phyloP scores from a whole-genome alignment of 345 rosid genomes.

The Tarenaya hassleriana region DNA sequence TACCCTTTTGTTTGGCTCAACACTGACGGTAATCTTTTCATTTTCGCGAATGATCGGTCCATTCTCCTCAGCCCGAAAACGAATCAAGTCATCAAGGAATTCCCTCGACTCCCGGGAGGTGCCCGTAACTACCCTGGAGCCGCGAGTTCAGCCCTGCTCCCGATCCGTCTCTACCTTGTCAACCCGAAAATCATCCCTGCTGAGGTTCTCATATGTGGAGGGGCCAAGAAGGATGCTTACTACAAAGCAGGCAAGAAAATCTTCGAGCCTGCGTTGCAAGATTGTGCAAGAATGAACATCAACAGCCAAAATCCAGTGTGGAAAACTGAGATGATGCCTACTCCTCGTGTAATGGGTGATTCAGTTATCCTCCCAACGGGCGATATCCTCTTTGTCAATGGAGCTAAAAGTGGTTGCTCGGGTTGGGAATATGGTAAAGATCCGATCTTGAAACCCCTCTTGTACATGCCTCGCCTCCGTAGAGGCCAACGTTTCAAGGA shows the following conservation, averaged over 20 bases:
- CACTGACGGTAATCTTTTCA: too few relatives aligned
- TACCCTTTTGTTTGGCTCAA: not conserved
- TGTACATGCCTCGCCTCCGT: slow-evolving; percentile 26
- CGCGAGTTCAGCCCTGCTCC: not conserved
- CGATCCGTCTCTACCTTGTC: not conserved
- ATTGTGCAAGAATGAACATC: too few relatives aligned
- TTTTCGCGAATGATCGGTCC: too few relatives aligned
- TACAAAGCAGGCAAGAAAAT: too few relatives aligned
- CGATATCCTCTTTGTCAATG: slow-evolving; percentile 37
- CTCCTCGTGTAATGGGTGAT: slow-evolving; percentile 49
- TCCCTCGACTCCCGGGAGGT: not conserved
- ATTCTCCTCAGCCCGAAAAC: too few relatives aligned
- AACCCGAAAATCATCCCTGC: not conserved
- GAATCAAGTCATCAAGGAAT: not conserved
- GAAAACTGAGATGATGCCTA: slow-evolving; percentile 46
- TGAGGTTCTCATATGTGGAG: not conserved
- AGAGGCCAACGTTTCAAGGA: too few relatives aligned
- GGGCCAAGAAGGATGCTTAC: not conserved
- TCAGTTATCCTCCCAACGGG: slow-evolving; percentile 39
- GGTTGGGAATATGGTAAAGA: slow-evolving; percentile 45
- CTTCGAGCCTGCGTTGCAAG: too few relatives aligned
- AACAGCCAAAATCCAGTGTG: slow-evolving; percentile 31
- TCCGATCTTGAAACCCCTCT: slow-evolving; percentile 34
- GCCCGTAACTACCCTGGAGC: not conserved
- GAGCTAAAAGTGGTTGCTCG: slow-evolving; percentile 38